Evolutionary conservation across 1,284 basidiomycete genomes (phyloP), one percentile per base, ranked within the genome.

Genomic region (Microbotryomycetes sp.): DNA sequence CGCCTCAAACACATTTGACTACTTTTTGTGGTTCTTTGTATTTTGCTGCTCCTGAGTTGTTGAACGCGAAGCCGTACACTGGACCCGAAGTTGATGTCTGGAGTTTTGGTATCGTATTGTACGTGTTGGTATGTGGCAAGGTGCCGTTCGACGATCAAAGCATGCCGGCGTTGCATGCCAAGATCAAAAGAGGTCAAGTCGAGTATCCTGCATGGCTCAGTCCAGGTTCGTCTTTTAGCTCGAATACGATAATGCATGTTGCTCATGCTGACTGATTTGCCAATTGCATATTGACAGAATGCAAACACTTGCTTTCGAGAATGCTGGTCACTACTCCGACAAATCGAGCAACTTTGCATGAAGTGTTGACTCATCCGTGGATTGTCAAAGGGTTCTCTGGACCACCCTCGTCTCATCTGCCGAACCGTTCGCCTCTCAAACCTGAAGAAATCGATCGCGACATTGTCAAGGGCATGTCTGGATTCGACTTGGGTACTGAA

Each of bases 91-190:
- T 98, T 60, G 96, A 98, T 73, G 87, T 97, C 0, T 98, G 96
- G 94, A 94, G 90, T 73, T 97, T 97, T 69, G 94, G 96, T 6
- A 93, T 98, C 63, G 94, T 98, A 7, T 82, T 98, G 12, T 98
- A 97, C 73, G 93, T 97, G 15, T 82, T 98, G 52, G 92, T 98
- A 0, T 97, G 93, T 75, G 96, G 94, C 56, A 97, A 96, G 78
- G 94, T 98, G 1, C 94, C 94, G 0, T 98, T 98, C 74, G 94
- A 99, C 74, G 96, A 99, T 75, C 92, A 97, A 77, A 92, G 88
- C 74, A 98, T 98, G 94, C 96, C 94, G 2, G 94, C 93, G 0
- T 79, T 98, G 54, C 96, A 98, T 75, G 94, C 94, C 47, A 98
- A 98, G 80, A 98, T 99, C 79, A 99, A 98, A 77, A 84, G 92